Evolutionary conservation across 371 early-diverging fungal genomes (phyloP).

Genomic region (Haplosporangium sp.): DNA sequence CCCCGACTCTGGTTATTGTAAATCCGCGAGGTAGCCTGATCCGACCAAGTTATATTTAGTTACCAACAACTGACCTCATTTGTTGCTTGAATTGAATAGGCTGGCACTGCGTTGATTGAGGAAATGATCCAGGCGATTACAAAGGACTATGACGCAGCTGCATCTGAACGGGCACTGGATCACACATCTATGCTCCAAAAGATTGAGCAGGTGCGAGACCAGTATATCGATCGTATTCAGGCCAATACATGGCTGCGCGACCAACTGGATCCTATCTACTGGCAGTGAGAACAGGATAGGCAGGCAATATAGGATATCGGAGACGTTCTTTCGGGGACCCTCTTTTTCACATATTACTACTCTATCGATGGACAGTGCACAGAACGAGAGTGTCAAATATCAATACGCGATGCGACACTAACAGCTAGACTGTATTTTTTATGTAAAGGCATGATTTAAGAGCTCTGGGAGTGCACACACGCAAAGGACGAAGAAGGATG

Average conservation of each 20-base stretch:
- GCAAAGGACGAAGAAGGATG: too few species aligned
- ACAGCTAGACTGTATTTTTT: too few species aligned
- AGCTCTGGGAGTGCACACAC: too few species aligned
- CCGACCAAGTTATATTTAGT: too few species aligned
- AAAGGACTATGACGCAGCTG: slow-evolving; percentile 3
- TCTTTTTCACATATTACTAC: too few species aligned
- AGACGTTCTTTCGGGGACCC: neutral
- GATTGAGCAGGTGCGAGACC: slow-evolving; percentile 34
- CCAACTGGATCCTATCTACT: slow-evolving; percentile 26
- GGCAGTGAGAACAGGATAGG: slow-evolving; percentile 5
- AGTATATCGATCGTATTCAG: slow-evolving; percentile 32
- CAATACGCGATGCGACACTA: too few species aligned
- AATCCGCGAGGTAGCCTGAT: too few species aligned
- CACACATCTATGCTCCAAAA: slow-evolving; percentile 25
- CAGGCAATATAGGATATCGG: neutral
- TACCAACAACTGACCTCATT: neutral
- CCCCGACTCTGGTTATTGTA: too few species aligned
- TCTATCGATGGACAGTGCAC: too few species aligned
- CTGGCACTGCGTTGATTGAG: slow-evolving; percentile 36
- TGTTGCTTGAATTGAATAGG: slow-evolving; percentile 7
- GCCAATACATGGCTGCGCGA: slow-evolving; percentile 48
- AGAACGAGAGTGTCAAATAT: too few species aligned
- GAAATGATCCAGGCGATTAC: slow-evolving; percentile 45
- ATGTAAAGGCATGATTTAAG: too few species aligned
- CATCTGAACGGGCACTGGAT: neutral